Conservation (phyloP, 495 filamentous ascomycete species). For the Xylaria venustula region DNA sequence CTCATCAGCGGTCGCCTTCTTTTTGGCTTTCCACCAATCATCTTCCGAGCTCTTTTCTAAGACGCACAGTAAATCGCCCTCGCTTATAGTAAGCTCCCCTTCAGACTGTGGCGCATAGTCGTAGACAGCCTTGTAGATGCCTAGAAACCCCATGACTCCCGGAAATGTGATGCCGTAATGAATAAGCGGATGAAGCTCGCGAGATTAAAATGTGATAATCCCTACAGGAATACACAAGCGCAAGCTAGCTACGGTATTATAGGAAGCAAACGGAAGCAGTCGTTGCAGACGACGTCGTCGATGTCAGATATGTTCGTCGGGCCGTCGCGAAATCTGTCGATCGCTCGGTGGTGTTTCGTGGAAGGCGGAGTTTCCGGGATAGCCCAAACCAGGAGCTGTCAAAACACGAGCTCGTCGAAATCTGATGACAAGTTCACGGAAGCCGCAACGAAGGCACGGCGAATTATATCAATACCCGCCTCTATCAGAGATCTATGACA, state of each 20-base stretch:
- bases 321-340: not conserved
- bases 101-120: conserved; percentile 89
- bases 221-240: not conserved
- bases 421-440: not conserved
- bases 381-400: not conserved
- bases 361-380: conserved; percentile 12
- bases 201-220: not conserved
- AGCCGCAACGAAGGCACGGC: not conserved
- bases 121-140: conserved; percentile 88
- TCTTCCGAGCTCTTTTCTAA: conserved; percentile 87
- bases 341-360: conserved; percentile 1
- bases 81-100: conserved; percentile 80
- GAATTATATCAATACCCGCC: not conserved
- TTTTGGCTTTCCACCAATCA: conserved; percentile 98
- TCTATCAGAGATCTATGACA: not conserved
- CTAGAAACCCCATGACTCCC: conserved; percentile 68
- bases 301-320: not conserved
- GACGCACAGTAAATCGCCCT: conserved; percentile 90
- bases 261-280: not conserved
- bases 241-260: not conserved
- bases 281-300: not conserved
- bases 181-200: not conserved
- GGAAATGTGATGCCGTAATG: not conserved
- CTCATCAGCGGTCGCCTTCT: conserved; percentile 86
- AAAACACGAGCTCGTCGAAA: conserved; percentile 7